Evolutionary conservation across 2,329 filamentous ascomycete species (phyloP).

Genomic region (Magnaporthiopsis incrustans): DNA sequence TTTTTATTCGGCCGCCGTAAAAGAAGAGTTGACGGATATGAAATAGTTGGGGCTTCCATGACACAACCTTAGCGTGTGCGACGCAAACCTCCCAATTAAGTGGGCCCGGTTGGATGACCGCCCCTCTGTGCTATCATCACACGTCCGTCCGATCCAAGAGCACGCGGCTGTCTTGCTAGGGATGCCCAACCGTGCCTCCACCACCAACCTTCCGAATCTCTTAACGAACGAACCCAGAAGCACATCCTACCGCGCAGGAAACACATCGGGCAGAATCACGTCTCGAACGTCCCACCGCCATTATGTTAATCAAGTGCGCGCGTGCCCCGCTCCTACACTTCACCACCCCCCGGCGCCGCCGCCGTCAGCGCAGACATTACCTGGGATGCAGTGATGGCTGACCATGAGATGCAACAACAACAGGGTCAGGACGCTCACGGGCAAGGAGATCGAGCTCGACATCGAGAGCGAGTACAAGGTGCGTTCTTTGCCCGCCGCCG

Average conservation of each 20-base stretch:
- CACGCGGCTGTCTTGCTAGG: neutral
- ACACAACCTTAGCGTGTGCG: too few species aligned
- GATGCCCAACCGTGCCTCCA: neutral
- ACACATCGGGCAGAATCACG: neutral
- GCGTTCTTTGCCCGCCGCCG: conserved; percentile 15
- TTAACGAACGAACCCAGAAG: neutral
- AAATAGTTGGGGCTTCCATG: too few species aligned
- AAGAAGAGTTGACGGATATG: too few species aligned
- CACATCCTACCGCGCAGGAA: neutral
- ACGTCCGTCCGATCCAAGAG: neutral
- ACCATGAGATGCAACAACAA: conserved; percentile 8
- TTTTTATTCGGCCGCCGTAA: too few species aligned
- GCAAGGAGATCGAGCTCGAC: conserved; percentile 98
- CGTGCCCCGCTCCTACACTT: conserved; percentile 1
- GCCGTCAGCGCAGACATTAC: neutral
- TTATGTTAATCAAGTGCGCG: conserved; percentile 44
- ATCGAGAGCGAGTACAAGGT: conserved; percentile 94
- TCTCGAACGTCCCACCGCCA: conserved; percentile 15
- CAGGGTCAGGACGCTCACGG: conserved; percentile 94
- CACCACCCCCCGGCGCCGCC: neutral
- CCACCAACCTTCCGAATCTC: neutral
- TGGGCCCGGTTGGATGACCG: too few species aligned
- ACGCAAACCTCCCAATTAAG: too few species aligned
- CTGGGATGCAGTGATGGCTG: conserved; percentile 1
- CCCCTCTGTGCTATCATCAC: neutral